phyloP scores from a whole-genome alignment of 106 monocot species.

The Triglochin maritima region DNA sequence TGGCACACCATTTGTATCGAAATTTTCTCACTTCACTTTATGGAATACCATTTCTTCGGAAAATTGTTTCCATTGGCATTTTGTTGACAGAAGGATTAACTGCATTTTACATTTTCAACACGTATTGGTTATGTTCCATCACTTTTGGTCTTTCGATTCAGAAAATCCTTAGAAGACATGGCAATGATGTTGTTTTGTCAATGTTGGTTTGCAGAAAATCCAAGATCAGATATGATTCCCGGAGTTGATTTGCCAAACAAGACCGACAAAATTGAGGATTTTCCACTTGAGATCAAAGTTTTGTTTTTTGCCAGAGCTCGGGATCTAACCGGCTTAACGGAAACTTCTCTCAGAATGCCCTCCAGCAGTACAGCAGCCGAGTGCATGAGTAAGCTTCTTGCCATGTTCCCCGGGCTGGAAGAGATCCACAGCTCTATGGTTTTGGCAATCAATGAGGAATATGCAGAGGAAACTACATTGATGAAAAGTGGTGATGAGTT shows the following conservation, averaged over 20 bases:
- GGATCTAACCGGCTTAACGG: constrained; percentile 55
- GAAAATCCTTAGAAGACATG: no score
- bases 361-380: constrained; percentile 43
- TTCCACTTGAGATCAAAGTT: constrained; percentile 42
- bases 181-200: no score
- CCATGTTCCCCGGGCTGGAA: constrained; percentile 42
- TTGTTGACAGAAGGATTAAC: no score
- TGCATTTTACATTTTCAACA: neutral
- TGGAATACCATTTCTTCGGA: no score
- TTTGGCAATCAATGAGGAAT: constrained; percentile 78
- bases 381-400: constrained; percentile 41
- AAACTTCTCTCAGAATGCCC: constrained; percentile 31
- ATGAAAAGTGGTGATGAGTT: constrained; percentile 72
- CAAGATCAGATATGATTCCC: no score
- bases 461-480: constrained; percentile 41
- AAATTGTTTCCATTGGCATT: no score
- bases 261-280: neutral
- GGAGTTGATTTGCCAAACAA: no score
- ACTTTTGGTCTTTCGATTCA: no score
- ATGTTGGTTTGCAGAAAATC: no score
- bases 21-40: no score
- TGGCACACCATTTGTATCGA: no score
- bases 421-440: constrained; percentile 56
- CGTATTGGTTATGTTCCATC: neutral
- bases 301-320: constrained; percentile 86